Base-by-base conservation (phyloP, 192 early-diverging fungal genomes). In the Mortierella claussenii region DNA sequence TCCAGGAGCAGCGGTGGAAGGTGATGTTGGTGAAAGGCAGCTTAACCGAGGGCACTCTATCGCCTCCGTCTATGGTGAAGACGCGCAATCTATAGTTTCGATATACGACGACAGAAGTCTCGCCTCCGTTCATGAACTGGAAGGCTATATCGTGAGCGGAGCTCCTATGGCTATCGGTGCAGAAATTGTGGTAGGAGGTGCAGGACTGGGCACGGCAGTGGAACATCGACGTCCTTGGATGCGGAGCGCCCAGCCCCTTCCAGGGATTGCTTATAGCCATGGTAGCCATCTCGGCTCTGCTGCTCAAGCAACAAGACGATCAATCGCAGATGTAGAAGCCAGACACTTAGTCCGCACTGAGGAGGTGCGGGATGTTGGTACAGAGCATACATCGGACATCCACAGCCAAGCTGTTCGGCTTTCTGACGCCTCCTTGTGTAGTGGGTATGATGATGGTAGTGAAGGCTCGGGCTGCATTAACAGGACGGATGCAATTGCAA, bases 11-110 rank as follows among this genome's bases (percentile, higher is more conserved):
- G 57, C 9, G 9, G 17, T 51, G 13, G 21, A 9, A 24, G 53
- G 64, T 10, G 65, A 46, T 18, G 40, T 46, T 2, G 56, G 18
- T 27, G 51, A 30, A 2, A 42, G 33, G 1, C 45, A 37, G 15
- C 23, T 47, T 13, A 37, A 45, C 18, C 47, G 47, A 2, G 28
- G 42, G 3, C 46, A 69, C 31, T 54, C 62, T 30, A 42, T 60
- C 27, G 69, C 60, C n/a, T 74, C 69, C 1, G 46, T 74, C 30
- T 74, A 58, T 43, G 36, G 30, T 4, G 54, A 33, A 12, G 65
- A 69, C 23, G 50, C 28, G 12, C 42, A 20, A 37, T 47, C 58
- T 20, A 31, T 55, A 27, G 62, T 48, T 6, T 74, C 70, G 0
- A 47, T 65, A 10, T 74, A 64, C 31, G 62, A 74, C 24, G 48